Base-by-base conservation (phyloP, 352 stramenopile species). In the Blastocystis sp. region DNA sequence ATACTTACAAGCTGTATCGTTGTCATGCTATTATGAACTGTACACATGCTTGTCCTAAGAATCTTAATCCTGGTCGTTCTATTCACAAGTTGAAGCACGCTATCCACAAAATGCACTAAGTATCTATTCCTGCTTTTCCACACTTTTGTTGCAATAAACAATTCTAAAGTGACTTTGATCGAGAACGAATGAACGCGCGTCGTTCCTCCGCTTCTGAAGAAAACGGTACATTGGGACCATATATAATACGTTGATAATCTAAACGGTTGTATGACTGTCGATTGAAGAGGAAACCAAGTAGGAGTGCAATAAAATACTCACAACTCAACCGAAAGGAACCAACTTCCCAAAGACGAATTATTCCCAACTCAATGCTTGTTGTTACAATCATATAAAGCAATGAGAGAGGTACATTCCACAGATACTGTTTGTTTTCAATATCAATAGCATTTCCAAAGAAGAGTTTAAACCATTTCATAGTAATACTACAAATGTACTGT, bases 21-120 rank as follows among this genome's bases (percentile, higher is more conserved):
- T 80, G 69, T 48, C 69, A 80, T 37, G 48, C n/a, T 17, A 80
- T 51, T 22, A 3, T 51, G 24, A 99, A 99, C 94, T 99, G 97
- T 94, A 98, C 95, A 90, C 97, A 98, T 91, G 98, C 97, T 78
- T 99, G 97, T 93, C 97, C 97, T 48, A 99, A 99, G 94, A 95
- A 98, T 82, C 94, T 99, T 89, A 99, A 99, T 93, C 97, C 97
- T 13, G 97, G 96, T 60, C 95, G 97, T 91, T 97, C 97, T 54
- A 98, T 99, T 91, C 96, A 94, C 69, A 95, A 98, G 91, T 98
- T 99, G 93, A 99, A 99, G 95, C 40, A 70, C 5, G 73, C 73
- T 27, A 7, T 84, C 33, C 73, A 84, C 33, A 27, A 84, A 4
- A 84, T 84, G 73, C 73, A 84, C 37, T 84, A 73, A 84, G 24